A percentile compares a stretch with the other conserved stretches of the same genome.
Conservation (phyloP, 1,284 basidiomycete species). For the Austroboletus novae-zelandiae region DNA sequence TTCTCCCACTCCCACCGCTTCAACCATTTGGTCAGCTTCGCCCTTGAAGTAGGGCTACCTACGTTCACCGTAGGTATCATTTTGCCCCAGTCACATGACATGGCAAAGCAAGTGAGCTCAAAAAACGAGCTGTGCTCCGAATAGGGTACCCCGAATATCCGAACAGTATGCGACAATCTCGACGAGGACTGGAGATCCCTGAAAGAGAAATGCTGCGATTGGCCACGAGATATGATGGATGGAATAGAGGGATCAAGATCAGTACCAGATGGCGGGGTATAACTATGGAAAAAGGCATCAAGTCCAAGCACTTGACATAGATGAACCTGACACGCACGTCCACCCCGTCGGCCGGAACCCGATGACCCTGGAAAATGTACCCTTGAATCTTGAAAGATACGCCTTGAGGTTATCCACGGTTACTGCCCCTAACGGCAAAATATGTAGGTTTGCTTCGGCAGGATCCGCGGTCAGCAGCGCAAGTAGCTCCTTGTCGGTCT, state of each 20-base stretch:
- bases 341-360: constrained; percentile 94
- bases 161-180: constrained; percentile 66
- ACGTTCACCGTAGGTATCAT: constrained; percentile 98
- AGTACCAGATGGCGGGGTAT: constrained; percentile 65
- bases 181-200: constrained; percentile 67
- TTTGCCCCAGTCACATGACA: constrained; percentile 75
- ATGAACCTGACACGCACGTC: constrained; percentile 55
- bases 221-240: constrained; percentile 64
- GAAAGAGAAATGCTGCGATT: constrained; percentile 65
- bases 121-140: constrained; percentile 96
- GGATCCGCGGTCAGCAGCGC: constrained; percentile 79
- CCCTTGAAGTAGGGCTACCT: constrained; percentile 72
- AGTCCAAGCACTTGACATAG: background rate
- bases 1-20: constrained; percentile 83
- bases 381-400: constrained; percentile 77
- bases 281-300: constrained; percentile 44
- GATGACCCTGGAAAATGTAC: constrained; percentile 71
- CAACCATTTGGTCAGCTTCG: constrained; percentile 87
- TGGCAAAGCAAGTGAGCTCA: constrained; percentile 91
- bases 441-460: constrained; percentile 75
- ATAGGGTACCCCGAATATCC: constrained; percentile 90
- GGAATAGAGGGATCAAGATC: constrained; percentile 62
- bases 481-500: constrained; percentile 82
- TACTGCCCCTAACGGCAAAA: constrained; percentile 81
- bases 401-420: constrained; percentile 74